Conservation (phyloP, 768 basidiomycete species). For the Boletus subparvulus region DNA sequence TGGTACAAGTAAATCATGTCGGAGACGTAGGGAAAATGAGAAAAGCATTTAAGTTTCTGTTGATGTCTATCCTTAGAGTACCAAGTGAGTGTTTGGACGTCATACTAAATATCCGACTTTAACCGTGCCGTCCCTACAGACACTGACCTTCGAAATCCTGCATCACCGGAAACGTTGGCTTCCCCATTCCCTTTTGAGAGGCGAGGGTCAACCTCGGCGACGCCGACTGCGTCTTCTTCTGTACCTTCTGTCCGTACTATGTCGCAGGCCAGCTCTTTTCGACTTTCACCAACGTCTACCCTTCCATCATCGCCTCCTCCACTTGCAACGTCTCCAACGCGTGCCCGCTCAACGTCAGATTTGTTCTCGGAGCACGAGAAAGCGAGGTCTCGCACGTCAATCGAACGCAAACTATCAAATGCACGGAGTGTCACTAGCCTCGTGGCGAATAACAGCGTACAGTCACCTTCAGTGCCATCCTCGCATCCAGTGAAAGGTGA, state of each 20-base stretch:
- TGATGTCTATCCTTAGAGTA: slow-evolving; percentile 60
- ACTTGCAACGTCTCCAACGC: slow-evolving; percentile 47
- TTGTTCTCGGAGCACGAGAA: slow-evolving; percentile 44
- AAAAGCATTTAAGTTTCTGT: slow-evolving; percentile 69
- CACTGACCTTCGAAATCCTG: slow-evolving; percentile 62
- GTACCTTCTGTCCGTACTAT: slow-evolving; percentile 34
- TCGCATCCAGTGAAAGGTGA: slow-evolving; percentile 15
- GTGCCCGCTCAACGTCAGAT: slow-evolving; percentile 57
- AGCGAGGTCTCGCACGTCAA: slow-evolving; percentile 26
- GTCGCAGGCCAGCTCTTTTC: slow-evolving; percentile 31
- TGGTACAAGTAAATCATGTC: slow-evolving; percentile 68
- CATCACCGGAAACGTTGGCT: slow-evolving; percentile 60
- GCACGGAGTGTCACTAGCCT: slow-evolving; percentile 30
- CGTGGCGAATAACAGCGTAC: slow-evolving; percentile 18
- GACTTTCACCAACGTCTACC: slow-evolving; percentile 34
- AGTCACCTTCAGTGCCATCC: slow-evolving; percentile 15
- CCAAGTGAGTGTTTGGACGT: slow-evolving; percentile 28
- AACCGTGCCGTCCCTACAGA: slow-evolving; percentile 30
- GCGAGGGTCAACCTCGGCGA: slow-evolving; percentile 45
- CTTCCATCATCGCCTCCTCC: slow-evolving; percentile 40
- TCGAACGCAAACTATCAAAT: slow-evolving; percentile 32
- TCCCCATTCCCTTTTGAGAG: slow-evolving; percentile 57
- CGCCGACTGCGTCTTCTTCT: slow-evolving; percentile 51
- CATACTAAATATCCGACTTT: slow-evolving; percentile 1
- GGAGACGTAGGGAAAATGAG: slow-evolving; percentile 70